Evolutionary conservation across 2,329 filamentous ascomycete genomes (phyloP), one percentile per base, ranked within the genome.

Genomic region (Hypoxylon rubiginosum): DNA sequence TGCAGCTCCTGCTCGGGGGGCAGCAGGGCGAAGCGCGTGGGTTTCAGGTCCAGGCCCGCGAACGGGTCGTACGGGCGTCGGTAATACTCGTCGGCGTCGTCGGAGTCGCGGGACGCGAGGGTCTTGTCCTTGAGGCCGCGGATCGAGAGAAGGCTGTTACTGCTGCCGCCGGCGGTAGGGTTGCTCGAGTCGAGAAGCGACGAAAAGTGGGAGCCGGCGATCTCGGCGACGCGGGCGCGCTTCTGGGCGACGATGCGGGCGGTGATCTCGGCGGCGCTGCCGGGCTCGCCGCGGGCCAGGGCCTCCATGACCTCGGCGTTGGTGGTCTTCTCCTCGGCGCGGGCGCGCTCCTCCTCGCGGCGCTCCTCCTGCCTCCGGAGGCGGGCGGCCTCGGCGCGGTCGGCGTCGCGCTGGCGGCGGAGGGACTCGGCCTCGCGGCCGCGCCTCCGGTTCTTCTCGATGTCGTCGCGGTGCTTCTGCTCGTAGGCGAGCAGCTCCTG

Each of bases 1-100:
- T n/a, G n/a, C n/a, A n/a, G n/a, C n/a, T n/a, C n/a, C n/a, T n/a
- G n/a, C n/a, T n/a, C n/a, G n/a, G n/a, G n/a, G n/a, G n/a, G n/a
- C n/a, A n/a, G 87, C 39, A 97, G 75, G 9, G 85, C 82, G 75
- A 93, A 95, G 72, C 94, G 91, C 71, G 91, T 84, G 21, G 89
- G 88, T 24, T 84, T 84, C 55, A 76, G 86, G 50, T 86, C 81
- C 66, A 94, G 81, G 0, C 93, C 96, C 41, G 89, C 93, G 76
- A 96, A 97, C 0, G 95, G 92, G 81, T 97, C 94, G 80, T 97
- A 97, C 0, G 93, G 90, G 1, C 63, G 56, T 0, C 94, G 91
- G 81, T 97, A 93, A 80, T 97, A 97, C 0, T 92, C 90, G 61
- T 85, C 82, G 55, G 84, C 83, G 63, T 84, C 69, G n/a, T 70